phyloP scores from a whole-genome alignment of 495 filamentous ascomycete genomes.

The Aspergillus sparsus region DNA sequence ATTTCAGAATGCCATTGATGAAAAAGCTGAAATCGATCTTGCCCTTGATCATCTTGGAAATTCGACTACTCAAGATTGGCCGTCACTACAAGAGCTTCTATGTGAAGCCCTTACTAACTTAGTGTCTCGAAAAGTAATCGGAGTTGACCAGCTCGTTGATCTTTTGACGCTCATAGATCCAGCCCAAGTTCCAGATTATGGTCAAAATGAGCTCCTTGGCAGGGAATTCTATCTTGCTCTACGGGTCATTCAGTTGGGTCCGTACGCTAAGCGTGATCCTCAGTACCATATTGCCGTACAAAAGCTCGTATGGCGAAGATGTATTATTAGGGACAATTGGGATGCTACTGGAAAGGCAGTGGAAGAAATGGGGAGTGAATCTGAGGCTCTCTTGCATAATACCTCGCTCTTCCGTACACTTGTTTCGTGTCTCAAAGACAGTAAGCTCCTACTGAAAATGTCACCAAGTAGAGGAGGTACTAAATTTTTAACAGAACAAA shows the following conservation, averaged over 20 bases:
- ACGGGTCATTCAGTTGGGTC: constrained; percentile 60
- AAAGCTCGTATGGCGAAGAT: constrained; percentile 81
- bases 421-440: constrained; percentile 32
- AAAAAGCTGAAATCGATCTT: constrained; percentile 71
- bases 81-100: constrained; percentile 65
- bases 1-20: constrained; percentile 70
- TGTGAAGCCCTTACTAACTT: constrained; percentile 63
- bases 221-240: constrained; percentile 73
- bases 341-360: constrained; percentile 44
- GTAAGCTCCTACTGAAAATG: constrained; percentile 27
- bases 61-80: constrained; percentile 56
- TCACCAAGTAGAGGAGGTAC: constrained; percentile 12
- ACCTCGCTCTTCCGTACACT: constrained; percentile 40
- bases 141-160: constrained; percentile 71
- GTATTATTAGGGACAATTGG: constrained; percentile 79
- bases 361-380: constrained; percentile 30
- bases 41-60: constrained; percentile 67
- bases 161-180: constrained; percentile 72
- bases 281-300: constrained; percentile 57
- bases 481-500: constrained; percentile 21
- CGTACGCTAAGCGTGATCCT: constrained; percentile 47
- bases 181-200: constrained; percentile 28
- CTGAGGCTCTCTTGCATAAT: constrained; percentile 26
- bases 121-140: constrained; percentile 66
- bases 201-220: constrained; percentile 41